phyloP scores from a whole-genome alignment of 2,329 filamentous ascomycete species.

The Venturia oleaginea region DNA sequence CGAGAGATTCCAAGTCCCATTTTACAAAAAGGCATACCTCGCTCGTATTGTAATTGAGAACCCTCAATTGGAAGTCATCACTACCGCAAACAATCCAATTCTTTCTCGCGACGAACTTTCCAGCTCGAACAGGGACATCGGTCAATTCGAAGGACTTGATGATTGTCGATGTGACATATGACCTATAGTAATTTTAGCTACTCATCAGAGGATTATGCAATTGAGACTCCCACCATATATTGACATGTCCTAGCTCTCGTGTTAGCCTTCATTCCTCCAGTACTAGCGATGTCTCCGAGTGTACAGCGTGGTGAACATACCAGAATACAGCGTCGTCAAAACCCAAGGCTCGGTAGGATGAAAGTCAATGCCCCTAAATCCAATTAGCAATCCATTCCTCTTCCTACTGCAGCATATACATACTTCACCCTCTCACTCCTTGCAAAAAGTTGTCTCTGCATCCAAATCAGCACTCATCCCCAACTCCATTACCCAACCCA shows the following conservation, averaged over 20 bases:
- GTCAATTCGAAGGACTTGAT: conserved; percentile 99
- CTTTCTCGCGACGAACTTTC: conserved; percentile 93
- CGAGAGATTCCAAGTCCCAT: not conserved
- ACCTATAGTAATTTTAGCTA: not conserved
- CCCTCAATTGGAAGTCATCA: conserved; percentile 67
- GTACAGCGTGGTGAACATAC: conserved; percentile 37
- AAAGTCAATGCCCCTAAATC: conserved; percentile 11
- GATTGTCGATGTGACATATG: conserved; percentile 49
- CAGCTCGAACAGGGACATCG: conserved; percentile 93
- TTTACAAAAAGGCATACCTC: conserved; percentile 41
- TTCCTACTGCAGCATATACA: conserved; percentile 38
- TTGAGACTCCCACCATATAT: conserved; percentile 65
- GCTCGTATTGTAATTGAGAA: conserved; percentile 99
- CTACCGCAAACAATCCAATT: conserved; percentile 98
- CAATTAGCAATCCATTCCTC: not conserved
- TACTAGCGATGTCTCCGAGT: not conserved
- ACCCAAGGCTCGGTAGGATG: conserved; percentile 39
- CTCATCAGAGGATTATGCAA: not conserved
- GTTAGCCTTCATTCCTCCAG: not conserved
- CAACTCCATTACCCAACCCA: not conserved
- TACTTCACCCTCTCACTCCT: conserved; percentile 86
- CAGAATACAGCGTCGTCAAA: conserved; percentile 91
- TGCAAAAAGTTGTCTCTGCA: conserved; percentile 71
- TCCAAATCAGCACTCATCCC: conserved; percentile 29
- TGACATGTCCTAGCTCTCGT: conserved; percentile 62